A percentile compares a stretch with the other conserved stretches of the same genome.
phyloP scores from a whole-genome alignment of 495 filamentous ascomycete species.

The Penicillium odoratum region DNA sequence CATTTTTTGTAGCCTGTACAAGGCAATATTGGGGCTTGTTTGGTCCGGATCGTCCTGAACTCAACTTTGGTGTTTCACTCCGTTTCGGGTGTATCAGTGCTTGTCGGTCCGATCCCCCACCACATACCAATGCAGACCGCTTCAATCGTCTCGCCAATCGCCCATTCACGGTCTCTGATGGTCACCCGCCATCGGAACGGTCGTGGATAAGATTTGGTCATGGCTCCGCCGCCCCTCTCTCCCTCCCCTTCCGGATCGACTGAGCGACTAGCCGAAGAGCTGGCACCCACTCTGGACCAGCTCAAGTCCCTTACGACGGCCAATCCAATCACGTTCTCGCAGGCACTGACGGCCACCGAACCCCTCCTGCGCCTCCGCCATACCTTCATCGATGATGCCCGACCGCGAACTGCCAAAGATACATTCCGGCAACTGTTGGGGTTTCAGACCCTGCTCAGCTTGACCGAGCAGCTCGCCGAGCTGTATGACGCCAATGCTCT shows the following conservation, averaged over 20 bases:
- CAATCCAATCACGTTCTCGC: conserved; percentile 25
- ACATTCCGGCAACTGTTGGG: conserved; percentile 80
- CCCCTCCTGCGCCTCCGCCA: conserved; percentile 52
- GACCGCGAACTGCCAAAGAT: conserved; percentile 59
- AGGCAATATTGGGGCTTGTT: conserved; percentile 8
- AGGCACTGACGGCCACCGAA: conserved; percentile 39
- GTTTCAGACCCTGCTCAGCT: conserved; percentile 70
- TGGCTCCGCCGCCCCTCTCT: conserved; percentile 50
- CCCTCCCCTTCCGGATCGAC: conserved; percentile 62
- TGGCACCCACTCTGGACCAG: conserved; percentile 58
- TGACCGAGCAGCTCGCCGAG: conserved; percentile 66
- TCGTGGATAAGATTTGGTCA: conserved; percentile 42
- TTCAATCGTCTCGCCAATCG: conserved; percentile 33
- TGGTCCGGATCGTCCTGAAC: conserved; percentile 2
- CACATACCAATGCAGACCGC: conserved; percentile 45
- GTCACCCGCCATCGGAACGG: conserved; percentile 38
- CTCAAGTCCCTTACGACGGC: conserved; percentile 38
- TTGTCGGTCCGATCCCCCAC: conserved; percentile 2
- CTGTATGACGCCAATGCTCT: conserved; percentile 61
- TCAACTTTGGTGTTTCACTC: conserved; percentile 1
- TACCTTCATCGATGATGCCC: conserved; percentile 53
- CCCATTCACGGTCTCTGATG: conserved; percentile 44
- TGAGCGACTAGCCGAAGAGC: conserved; percentile 59
- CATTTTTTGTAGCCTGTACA: conserved; percentile 12
- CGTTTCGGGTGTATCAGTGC: conserved; percentile 11